Percentiles rank a stretch among this genome's conserved stretches.
These are phyloP conservation scores for Aethionema arabicum DNA, from an alignment of 345 rosid species.

Conservation along the genomic window DNA sequence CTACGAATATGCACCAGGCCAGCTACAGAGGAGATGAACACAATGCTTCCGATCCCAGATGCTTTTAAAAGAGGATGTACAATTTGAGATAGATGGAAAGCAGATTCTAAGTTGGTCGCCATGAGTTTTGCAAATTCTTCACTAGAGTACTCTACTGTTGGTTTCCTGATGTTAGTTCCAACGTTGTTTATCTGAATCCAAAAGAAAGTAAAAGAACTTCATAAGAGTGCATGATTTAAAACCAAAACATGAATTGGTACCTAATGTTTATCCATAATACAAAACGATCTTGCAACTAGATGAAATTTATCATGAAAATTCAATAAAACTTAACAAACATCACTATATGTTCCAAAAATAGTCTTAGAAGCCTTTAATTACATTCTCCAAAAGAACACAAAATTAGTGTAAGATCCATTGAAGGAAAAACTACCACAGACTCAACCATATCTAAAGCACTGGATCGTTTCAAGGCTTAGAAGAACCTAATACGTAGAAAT, in stretches of 20 bases:
- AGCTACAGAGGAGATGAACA: conserved; percentile 84
- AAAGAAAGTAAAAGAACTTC: conserved; percentile 12
- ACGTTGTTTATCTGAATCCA: conserved; percentile 73
- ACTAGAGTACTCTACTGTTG: conserved; percentile 60
- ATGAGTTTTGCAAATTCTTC: conserved; percentile 65
- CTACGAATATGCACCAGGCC: conserved; percentile 47
- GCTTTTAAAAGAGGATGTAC: conserved; percentile 83
- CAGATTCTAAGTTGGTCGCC: conserved; percentile 72
- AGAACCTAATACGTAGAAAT: background rate
- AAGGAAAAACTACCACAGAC: conserved; percentile 7
- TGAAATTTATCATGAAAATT: conserved; percentile 1
- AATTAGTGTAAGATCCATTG: background rate
- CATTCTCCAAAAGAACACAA: background rate
- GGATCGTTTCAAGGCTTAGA: conserved; percentile 11
- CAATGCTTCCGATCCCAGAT: conserved; percentile 74
- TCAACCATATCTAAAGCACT: background rate
- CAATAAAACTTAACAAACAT: background rate
- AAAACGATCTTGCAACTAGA: background rate
- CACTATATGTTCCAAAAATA: background rate
- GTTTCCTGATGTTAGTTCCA: conserved; percentile 83
- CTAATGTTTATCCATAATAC: background rate
- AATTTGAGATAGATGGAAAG: conserved; percentile 74
- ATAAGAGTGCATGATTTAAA: conserved; percentile 7
- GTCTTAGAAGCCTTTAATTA: background rate
- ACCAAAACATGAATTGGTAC: background rate